Evolutionary conservation across 2,329 filamentous ascomycete genomes (phyloP).

Genomic region (Hansfordia pulvinata): DNA sequence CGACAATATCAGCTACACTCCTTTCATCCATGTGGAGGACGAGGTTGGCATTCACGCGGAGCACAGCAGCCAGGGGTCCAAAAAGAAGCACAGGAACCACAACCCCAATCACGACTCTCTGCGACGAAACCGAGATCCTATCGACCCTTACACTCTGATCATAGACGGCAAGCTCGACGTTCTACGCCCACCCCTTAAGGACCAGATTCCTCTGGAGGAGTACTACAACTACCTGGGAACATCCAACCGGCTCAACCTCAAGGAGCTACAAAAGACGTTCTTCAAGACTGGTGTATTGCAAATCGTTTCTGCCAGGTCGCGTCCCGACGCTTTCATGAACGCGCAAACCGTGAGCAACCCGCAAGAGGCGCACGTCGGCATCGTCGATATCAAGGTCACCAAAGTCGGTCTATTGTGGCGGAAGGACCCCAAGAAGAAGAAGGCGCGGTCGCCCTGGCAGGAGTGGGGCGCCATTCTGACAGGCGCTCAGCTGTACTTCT

Average conservation of each 20-base stretch:
- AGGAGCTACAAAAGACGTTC: slow-evolving; percentile 75
- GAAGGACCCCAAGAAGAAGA: slow-evolving; percentile 88
- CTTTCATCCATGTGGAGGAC: slow-evolving; percentile 95
- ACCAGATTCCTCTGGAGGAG: slow-evolving; percentile 87
- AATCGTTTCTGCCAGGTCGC: slow-evolving; percentile 84
- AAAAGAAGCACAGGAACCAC: slow-evolving; percentile 51
- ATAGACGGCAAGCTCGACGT: slow-evolving; percentile 77
- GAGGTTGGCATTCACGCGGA: slow-evolving; percentile 70
- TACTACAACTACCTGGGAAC: slow-evolving; percentile 81
- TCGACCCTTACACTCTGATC: slow-evolving; percentile 91
- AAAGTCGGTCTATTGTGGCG: slow-evolving; percentile 93
- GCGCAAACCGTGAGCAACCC: slow-evolving; percentile 77
- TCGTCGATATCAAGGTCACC: slow-evolving; percentile 94
- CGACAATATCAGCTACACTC: slow-evolving; percentile 96
- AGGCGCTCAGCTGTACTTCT: slow-evolving; percentile 94
- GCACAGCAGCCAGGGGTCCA: slow-evolving; percentile 51
- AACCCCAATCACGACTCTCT: slow-evolving; percentile 51
- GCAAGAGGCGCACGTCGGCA: slow-evolving; percentile 73
- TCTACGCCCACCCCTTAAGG: slow-evolving; percentile 72
- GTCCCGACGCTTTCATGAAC: slow-evolving; percentile 89
- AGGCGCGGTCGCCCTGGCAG: slow-evolving; percentile 90
- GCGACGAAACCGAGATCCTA: slow-evolving; percentile 84
- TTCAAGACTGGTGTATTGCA: slow-evolving; percentile 86
- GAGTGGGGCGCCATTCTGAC: slow-evolving; percentile 97
- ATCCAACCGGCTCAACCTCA: slow-evolving; percentile 60